Percentiles rank a stretch among this genome's conserved stretches.
Evolutionary conservation across 2,329 filamentous ascomycete species (phyloP).

Genomic region (Ceratocystis ficicola): DNA sequence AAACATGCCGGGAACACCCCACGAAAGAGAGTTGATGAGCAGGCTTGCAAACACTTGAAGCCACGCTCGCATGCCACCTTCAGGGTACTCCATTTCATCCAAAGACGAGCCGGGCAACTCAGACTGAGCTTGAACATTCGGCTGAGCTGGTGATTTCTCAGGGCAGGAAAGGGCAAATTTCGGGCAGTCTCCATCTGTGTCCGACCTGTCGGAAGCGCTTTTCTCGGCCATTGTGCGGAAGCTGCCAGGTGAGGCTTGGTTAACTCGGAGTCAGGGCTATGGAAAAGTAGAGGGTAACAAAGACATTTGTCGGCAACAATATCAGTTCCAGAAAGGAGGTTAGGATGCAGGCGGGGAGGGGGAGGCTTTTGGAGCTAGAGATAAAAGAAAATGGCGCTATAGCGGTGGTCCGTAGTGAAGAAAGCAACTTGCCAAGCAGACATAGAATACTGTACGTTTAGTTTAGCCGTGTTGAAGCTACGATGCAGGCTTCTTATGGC

Average conservation of each 20-base stretch:
- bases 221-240: neutral
- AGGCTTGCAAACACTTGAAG: slow-evolving; percentile 38
- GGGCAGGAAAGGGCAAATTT: slow-evolving; percentile 13
- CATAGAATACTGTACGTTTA: neutral
- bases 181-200: slow-evolving; percentile 14
- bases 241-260: neutral
- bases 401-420: neutral
- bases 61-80: slow-evolving; percentile 40
- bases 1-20: slow-evolving; percentile 40
- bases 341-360: neutral
- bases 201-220: slow-evolving; percentile 5
- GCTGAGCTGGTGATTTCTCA: slow-evolving; percentile 12
- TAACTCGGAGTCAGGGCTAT: neutral
- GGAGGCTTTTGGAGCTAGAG: neutral
- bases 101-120: neutral
- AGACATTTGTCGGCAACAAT: neutral
- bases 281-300: neutral
- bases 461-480: neutral
- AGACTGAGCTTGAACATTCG: slow-evolving; percentile 4
- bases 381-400: neutral
- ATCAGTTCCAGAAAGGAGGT: neutral
- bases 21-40: slow-evolving; percentile 39
- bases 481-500: neutral
- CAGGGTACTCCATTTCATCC: slow-evolving; percentile 27
- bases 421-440: neutral